Base-by-base conservation (phyloP, 768 basidiomycete genomes). In the Tulasnella sp. region DNA sequence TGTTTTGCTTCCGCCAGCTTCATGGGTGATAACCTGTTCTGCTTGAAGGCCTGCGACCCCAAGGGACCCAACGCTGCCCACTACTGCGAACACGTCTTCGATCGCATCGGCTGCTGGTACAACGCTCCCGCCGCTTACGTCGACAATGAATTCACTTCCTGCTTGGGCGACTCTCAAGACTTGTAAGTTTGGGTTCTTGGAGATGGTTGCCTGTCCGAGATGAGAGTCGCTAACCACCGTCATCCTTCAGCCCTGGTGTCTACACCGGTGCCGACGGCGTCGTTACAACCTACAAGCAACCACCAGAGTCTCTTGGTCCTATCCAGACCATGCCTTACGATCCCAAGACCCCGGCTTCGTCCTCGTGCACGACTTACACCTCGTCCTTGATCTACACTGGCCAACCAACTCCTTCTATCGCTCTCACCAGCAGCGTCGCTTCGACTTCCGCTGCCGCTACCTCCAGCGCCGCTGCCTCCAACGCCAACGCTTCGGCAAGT, bases 21-120 rank as follows among this genome's bases (percentile, higher is more conserved):
- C 72, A 77, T 78, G 74, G 78, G 78, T 40, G 72, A 71, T 62
- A 75, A 73, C 73, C 47, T 64, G 34, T 79, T 79, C 77, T 80
- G 80, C 79, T 67, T 77, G 70, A 80, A 80, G 76, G 77, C 76
- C 2, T 80, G 80, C 76, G 79, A 79, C 74, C 76, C 77, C 19
- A 52, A 67, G 8, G 76, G 67, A 29, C 66, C 75, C 62, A 62
- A 75, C 69, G 47, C 75, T 6, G 47, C 65, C 22, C 36, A 63
- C n/a, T 75, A 72, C 71, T 76, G 76, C 69, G 41, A 75, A n/a
- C 73, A 75, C 69, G 63, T 74, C 66, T 75, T 67, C 67, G 77
- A 77, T 70, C 70, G 69, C 19, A 76, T 77, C 64, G 77, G 77
- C 36, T 77, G 77, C 73, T 26, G 68, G 36, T 77, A 73, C 73